Conservation (phyloP, 176 grass and related monocot species). For the Eragrostis nindensis region DNA sequence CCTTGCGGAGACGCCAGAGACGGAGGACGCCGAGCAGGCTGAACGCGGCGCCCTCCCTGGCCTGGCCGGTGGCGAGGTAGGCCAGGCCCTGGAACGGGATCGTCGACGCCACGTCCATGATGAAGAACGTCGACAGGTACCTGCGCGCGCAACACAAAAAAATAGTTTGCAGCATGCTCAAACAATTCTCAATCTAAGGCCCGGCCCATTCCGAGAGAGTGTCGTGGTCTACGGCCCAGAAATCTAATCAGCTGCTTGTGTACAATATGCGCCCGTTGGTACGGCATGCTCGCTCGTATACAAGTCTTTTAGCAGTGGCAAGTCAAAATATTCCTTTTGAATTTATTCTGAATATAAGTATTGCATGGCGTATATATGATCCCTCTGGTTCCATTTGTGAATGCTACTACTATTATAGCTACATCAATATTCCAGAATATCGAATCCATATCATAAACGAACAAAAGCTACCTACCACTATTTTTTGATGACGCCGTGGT, state of each 20-base stretch:
- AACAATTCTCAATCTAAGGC: background rate
- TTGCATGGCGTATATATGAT: background rate
- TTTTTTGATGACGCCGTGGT: background rate
- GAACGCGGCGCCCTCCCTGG: constrained; percentile 56
- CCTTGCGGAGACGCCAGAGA: constrained; percentile 88
- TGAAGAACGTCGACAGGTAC: constrained; percentile 91
- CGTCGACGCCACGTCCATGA: constrained; percentile 95
- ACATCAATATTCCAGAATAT: background rate
- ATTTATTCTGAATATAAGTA: background rate
- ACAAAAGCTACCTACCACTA: background rate
- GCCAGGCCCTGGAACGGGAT: constrained; percentile 78
- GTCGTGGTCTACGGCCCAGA: background rate
- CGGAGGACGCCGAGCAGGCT: constrained; percentile 77
- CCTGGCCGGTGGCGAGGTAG: constrained; percentile 71
- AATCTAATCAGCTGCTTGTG: background rate
- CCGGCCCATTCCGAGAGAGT: background rate
- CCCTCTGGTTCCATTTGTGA: too few species aligned
- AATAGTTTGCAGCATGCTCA: too few species aligned
- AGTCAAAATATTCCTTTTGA: background rate
- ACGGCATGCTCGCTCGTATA: too few species aligned
- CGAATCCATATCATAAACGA: background rate
- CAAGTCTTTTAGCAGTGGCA: background rate
- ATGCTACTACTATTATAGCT: background rate
- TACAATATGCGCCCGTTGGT: too few species aligned
- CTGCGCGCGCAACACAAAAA: background rate